A percentile compares a stretch with the other conserved stretches of the same genome.
These are phyloP conservation scores for Collybiopsis confluens DNA, from an alignment of 768 basidiomycete genomes.

Conservation along the genomic window DNA sequence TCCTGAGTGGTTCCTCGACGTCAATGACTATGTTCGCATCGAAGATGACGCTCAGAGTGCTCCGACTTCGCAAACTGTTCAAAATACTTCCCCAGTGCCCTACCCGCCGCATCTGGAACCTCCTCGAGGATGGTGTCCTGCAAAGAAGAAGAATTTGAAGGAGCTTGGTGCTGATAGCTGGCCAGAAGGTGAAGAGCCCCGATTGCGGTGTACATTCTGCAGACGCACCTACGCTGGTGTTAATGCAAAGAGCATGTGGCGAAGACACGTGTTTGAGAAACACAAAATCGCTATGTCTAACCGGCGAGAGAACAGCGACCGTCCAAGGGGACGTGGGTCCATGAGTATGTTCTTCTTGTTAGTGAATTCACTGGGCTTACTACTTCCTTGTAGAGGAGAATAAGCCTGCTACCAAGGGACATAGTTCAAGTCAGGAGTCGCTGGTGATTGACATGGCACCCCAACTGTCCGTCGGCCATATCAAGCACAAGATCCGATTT, in stretches of 20 bases:
- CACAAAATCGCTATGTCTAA: slow-evolving; percentile 91
- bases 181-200: slow-evolving; percentile 79
- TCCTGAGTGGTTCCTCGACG: slow-evolving; percentile 75
- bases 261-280: slow-evolving; percentile 84
- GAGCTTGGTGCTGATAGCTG: slow-evolving; percentile 65
- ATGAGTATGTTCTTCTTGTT: slow-evolving; percentile 47
- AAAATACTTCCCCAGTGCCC: slow-evolving; percentile 29
- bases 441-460: slow-evolving; percentile 38
- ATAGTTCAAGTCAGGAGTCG: slow-evolving; percentile 5
- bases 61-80: slow-evolving; percentile 35
- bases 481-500: slow-evolving; percentile 38
- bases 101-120: slow-evolving; percentile 80
- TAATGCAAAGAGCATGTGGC: slow-evolving; percentile 91
- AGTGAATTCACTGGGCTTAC: neutral
- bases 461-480: slow-evolving; percentile 28
- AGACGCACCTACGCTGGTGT: slow-evolving; percentile 80
- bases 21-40: slow-evolving; percentile 56
- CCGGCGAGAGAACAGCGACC: slow-evolving; percentile 66
- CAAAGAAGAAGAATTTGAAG: slow-evolving; percentile 78
- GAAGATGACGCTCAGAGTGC: slow-evolving; percentile 27
- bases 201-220: slow-evolving; percentile 81
- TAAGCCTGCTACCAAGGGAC: slow-evolving; percentile 23
- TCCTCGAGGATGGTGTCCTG: slow-evolving; percentile 81
- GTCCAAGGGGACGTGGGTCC: slow-evolving; percentile 57
- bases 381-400: slow-evolving; percentile 49